phyloP scores from a whole-genome alignment of 2,329 filamentous ascomycete species.

The Penicillium capsulatum region DNA sequence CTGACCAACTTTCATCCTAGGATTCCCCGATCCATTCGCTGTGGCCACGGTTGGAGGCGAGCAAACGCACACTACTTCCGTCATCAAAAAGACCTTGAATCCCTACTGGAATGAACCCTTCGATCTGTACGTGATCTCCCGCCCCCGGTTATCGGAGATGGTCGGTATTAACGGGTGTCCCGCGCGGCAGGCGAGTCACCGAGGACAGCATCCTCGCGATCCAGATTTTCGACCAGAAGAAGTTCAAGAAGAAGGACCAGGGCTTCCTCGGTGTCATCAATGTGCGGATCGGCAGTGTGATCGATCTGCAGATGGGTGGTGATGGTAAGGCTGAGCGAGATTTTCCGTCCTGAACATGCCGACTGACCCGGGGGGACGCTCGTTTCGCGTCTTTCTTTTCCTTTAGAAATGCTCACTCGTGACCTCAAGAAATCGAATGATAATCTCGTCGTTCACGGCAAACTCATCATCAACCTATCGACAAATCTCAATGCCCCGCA shows the following conservation, averaged over 20 bases:
- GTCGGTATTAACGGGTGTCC: conserved; percentile 11
- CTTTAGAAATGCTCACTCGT: conserved; percentile 85
- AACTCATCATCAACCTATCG: conserved; percentile 92
- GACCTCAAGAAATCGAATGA: conserved; percentile 98
- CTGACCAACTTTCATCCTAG: conserved; percentile 46
- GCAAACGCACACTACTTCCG: conserved; percentile 95
- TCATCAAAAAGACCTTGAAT: conserved; percentile 95
- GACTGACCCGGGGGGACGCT: conserved; percentile 13
- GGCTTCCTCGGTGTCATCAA: conserved; percentile 98
- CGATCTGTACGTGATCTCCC: conserved; percentile 69
- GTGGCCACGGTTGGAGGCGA: conserved; percentile 96
- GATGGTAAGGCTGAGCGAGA: conserved; percentile 66
- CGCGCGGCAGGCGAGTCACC: conserved; percentile 65
- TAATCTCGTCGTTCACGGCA: conserved; percentile 95
- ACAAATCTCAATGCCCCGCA: conserved; percentile 76
- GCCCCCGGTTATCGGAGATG: not conserved
- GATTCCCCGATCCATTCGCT: conserved; percentile 95
- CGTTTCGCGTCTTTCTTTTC: too few relatives aligned
- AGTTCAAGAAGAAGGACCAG: conserved; percentile 99
- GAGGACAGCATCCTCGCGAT: conserved; percentile 97
- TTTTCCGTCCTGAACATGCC: conserved; percentile 5
- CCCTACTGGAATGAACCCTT: conserved; percentile 99
- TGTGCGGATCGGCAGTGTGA: conserved; percentile 87
- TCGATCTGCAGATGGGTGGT: conserved; percentile 81
- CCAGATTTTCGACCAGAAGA: conserved; percentile 99